Percentiles rank a stretch among this genome's conserved stretches.
phyloP scores from a whole-genome alignment of 1,284 basidiomycete species.

The Fomitopsis betulina region DNA sequence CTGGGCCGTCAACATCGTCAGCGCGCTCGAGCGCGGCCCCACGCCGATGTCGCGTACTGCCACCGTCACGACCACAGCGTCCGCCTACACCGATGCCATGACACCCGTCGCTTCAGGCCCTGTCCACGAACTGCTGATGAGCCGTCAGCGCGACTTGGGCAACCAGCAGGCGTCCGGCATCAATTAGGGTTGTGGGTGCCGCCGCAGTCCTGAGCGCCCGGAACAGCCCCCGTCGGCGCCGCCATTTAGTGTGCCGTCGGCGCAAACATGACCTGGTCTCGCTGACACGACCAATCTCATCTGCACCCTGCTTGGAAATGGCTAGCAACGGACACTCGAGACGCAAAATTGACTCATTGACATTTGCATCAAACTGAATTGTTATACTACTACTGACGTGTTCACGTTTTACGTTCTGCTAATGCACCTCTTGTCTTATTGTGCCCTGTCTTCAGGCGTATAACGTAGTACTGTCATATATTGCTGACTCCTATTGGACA shows the following conservation, averaged over 20 bases:
- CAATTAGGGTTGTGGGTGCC: background rate
- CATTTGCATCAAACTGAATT: background rate
- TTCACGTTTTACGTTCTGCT: background rate
- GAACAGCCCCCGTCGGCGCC: background rate
- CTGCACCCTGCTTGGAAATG: background rate
- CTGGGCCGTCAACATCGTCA: conserved; percentile 1
- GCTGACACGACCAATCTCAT: background rate
- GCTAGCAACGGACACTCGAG: background rate
- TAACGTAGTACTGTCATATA: background rate
- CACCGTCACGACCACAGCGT: background rate
- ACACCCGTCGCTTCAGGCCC: background rate
- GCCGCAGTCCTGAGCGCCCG: background rate
- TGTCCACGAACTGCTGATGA: conserved; percentile 1
- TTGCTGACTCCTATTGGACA: background rate
- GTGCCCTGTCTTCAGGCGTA: background rate
- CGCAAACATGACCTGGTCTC: background rate
- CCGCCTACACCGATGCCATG: background rate
- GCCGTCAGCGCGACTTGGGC: conserved; percentile 1
- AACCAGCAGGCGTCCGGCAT: background rate
- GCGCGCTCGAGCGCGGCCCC: conserved; percentile 1
- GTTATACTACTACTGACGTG: background rate
- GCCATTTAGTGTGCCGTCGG: background rate
- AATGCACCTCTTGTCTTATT: background rate
- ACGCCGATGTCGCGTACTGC: conserved; percentile 2
- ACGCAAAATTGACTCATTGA: background rate